phyloP scores from a whole-genome alignment of 2,329 filamentous ascomycete genomes.

The Monosporascus sp. region DNA sequence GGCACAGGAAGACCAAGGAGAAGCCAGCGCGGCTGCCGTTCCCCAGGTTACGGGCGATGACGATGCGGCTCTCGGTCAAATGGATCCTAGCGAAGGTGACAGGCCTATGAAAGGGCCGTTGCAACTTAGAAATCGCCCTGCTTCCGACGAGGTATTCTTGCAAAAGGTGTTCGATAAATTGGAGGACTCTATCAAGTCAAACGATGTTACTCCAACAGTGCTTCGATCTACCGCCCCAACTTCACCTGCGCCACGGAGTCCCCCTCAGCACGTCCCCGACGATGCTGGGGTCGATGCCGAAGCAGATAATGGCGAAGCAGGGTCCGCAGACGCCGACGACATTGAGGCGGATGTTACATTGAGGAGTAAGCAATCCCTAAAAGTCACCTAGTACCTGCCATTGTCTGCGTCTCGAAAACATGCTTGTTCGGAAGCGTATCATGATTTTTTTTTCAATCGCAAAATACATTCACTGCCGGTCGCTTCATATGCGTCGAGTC shows the following conservation, averaged over 20 bases:
- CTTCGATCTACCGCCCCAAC: conserved; percentile 20
- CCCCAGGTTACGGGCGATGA: conserved; percentile 8
- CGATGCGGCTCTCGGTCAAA: conserved; percentile 8
- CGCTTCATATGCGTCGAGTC: too few relatives aligned
- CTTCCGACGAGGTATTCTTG: conserved; percentile 51
- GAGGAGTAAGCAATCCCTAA: background rate
- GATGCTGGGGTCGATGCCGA: conserved; percentile 1
- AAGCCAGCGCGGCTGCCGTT: conserved; percentile 14
- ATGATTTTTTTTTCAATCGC: too few relatives aligned
- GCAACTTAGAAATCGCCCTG: conserved; percentile 50
- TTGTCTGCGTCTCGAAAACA: too few relatives aligned
- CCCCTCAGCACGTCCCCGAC: conserved; percentile 2
- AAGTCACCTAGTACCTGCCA: background rate
- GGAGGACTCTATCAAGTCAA: conserved; percentile 40
- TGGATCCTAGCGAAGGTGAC: conserved; percentile 39
- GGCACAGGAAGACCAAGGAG: conserved; percentile 4
- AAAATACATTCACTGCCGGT: too few relatives aligned
- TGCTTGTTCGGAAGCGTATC: too few relatives aligned
- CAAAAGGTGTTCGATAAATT: conserved; percentile 45
- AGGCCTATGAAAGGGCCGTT: conserved; percentile 44
- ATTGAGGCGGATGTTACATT: background rate
- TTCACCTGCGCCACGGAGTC: background rate
- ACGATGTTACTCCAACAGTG: conserved; percentile 41
- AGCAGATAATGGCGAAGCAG: background rate
- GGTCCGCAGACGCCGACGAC: background rate